Conservation (phyloP, 139 green algal genomes). For the Microglena sp. region DNA sequence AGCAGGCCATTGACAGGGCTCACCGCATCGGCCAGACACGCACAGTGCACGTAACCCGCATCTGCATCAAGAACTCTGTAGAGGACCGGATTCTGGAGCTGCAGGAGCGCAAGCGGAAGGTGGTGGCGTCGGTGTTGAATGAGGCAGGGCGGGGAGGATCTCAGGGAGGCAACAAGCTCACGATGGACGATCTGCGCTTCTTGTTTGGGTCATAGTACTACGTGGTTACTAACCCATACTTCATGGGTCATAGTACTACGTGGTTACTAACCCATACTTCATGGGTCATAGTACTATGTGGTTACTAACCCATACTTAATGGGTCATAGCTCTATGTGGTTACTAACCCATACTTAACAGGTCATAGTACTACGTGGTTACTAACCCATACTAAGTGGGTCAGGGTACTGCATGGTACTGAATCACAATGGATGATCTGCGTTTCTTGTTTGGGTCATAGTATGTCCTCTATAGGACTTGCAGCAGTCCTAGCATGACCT, state of each 20-base stretch:
- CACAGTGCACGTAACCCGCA: slow-evolving; percentile 63
- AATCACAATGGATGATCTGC: slow-evolving; percentile 50
- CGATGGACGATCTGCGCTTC: slow-evolving; percentile 44
- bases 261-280: too few species aligned
- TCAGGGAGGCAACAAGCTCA: slow-evolving; percentile 25
- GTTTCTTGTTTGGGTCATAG: slow-evolving; percentile 43
- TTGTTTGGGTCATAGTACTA: slow-evolving; percentile 45
- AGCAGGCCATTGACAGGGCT: slow-evolving; percentile 81
- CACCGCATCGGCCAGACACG: slow-evolving; percentile 79
- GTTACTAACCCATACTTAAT: too few species aligned
- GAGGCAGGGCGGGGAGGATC: slow-evolving; percentile 30
- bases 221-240: too few species aligned
- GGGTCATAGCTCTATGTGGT: too few species aligned
- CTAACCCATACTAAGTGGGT: too few species aligned
- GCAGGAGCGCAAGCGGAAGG: slow-evolving; percentile 49
- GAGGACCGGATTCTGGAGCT: slow-evolving; percentile 75
- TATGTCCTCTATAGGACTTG: too few species aligned
- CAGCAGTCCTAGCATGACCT: too few species aligned
- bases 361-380: too few species aligned
- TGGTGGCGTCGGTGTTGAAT: slow-evolving; percentile 47
- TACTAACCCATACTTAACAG: too few species aligned
- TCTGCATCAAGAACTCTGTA: slow-evolving; percentile 61
- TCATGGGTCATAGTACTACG: too few species aligned
- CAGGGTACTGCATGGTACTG: too few species aligned
- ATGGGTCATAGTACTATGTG: too few species aligned